Conservation (phyloP, 345 rosid genomes). For the Leavenworthia alabamica region DNA sequence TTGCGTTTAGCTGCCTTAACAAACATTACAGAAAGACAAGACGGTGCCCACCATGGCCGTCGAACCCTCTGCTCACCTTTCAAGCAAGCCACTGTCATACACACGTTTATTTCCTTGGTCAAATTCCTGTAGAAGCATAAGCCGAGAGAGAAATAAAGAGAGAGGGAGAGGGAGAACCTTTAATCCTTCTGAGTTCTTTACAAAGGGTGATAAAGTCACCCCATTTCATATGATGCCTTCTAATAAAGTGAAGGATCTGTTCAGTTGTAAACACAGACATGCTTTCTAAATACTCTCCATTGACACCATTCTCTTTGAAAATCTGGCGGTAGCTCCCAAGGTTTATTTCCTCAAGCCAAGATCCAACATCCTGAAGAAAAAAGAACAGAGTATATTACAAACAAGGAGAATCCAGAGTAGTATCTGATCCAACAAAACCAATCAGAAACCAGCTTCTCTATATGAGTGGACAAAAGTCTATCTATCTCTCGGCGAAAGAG, state of each 20-base stretch:
- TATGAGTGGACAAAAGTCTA: background rate
- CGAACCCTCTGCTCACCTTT: slow-evolving; percentile 95
- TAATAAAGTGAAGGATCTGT: slow-evolving; percentile 92
- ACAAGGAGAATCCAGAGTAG: background rate
- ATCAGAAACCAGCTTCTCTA: background rate
- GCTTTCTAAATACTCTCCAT: slow-evolving; percentile 92
- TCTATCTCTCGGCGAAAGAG: background rate
- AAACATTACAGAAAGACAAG: slow-evolving; percentile 76
- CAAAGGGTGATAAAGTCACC: slow-evolving; percentile 97
- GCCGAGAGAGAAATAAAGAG: no score
- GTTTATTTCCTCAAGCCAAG: slow-evolving; percentile 94
- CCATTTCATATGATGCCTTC: slow-evolving; percentile 99
- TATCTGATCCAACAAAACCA: background rate
- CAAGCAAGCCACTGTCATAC: slow-evolving; percentile 76
- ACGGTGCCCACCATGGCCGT: slow-evolving; percentile 99
- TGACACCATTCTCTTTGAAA: slow-evolving; percentile 85
- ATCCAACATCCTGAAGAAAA: slow-evolving; percentile 74
- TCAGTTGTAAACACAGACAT: slow-evolving; percentile 98
- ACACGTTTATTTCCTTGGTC: background rate
- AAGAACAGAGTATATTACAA: background rate
- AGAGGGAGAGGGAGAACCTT: slow-evolving; percentile 48
- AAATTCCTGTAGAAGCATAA: background rate
- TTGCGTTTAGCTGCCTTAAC: slow-evolving; percentile 83
- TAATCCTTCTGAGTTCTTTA: slow-evolving; percentile 91
- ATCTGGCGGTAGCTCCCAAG: slow-evolving; percentile 86